Evolutionary conservation across 140 eudicot genomes (phyloP).

Genomic region (Senecio squalidus): DNA sequence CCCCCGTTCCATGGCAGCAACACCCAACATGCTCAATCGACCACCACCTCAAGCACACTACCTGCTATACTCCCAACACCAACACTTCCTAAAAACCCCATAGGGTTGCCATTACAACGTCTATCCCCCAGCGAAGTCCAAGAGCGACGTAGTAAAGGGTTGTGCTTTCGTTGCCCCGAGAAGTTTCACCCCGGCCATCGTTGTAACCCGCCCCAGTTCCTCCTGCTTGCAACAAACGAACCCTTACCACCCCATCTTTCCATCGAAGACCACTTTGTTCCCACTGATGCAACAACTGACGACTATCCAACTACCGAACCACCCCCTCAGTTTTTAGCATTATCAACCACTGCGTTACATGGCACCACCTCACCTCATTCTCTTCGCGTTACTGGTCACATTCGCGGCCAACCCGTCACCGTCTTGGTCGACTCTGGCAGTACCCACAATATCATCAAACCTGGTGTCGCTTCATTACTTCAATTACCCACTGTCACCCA

Average conservation of each 20-base stretch:
- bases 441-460: constrained; percentile 6
- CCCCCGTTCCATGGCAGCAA: not conserved
- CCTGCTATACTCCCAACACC: not conserved
- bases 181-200: not conserved
- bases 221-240: no score
- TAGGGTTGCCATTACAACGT: not conserved
- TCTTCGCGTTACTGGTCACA: not conserved
- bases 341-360: not conserved
- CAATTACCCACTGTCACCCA: not conserved
- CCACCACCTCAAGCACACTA: not conserved
- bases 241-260: no score
- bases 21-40: not conserved
- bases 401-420: not conserved
- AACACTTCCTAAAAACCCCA: not conserved
- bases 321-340: not conserved
- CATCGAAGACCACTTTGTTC: no score
- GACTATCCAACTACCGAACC: no score
- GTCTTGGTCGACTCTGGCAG: not conserved
- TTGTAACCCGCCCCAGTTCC: not conserved
- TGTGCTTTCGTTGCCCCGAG: not conserved
- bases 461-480: not conserved
- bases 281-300: no score
- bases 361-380: not conserved
- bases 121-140: not conserved
- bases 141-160: not conserved